Percentiles rank a stretch among this genome's conserved stretches.
phyloP scores from a whole-genome alignment of 257 asterid genomes.

The Capsicum baccatum region DNA sequence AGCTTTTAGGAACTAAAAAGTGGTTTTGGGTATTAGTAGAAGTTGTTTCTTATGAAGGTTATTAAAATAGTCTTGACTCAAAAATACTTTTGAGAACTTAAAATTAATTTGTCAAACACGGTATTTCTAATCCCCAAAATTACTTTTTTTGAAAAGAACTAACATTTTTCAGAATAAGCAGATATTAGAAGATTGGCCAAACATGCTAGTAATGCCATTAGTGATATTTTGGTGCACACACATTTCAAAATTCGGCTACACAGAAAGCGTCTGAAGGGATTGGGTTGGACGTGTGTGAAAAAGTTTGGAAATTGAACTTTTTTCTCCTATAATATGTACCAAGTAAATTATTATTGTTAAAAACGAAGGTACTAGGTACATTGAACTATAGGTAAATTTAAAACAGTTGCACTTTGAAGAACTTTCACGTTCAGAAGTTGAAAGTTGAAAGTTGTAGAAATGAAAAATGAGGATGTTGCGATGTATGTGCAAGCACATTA shows the following conservation, averaged over 20 bases:
- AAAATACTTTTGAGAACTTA: too few species aligned
- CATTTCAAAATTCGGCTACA: background rate
- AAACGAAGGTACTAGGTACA: background rate
- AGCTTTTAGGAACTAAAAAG: too few species aligned
- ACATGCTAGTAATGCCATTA: background rate
- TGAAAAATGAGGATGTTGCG: background rate
- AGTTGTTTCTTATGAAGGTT: too few species aligned
- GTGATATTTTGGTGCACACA: background rate
- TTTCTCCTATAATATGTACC: background rate
- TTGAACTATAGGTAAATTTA: background rate
- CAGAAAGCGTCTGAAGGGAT: background rate
- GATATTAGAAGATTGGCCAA: background rate
- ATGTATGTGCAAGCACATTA: background rate
- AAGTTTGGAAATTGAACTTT: background rate
- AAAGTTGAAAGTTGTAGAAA: background rate
- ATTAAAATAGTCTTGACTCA: background rate
- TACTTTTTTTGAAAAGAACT: background rate
- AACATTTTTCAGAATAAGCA: background rate
- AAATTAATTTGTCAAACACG: too few species aligned
- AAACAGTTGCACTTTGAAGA: background rate
- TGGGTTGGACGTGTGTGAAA: background rate
- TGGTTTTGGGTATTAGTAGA: too few species aligned
- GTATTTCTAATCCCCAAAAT: background rate
- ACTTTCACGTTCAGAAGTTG: background rate
- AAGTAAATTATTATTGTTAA: conserved; percentile 4